These are phyloP conservation scores for Knoxdaviesia proteae DNA, from an alignment of 2,329 filamentous ascomycete genomes.

Conservation along the genomic window DNA sequence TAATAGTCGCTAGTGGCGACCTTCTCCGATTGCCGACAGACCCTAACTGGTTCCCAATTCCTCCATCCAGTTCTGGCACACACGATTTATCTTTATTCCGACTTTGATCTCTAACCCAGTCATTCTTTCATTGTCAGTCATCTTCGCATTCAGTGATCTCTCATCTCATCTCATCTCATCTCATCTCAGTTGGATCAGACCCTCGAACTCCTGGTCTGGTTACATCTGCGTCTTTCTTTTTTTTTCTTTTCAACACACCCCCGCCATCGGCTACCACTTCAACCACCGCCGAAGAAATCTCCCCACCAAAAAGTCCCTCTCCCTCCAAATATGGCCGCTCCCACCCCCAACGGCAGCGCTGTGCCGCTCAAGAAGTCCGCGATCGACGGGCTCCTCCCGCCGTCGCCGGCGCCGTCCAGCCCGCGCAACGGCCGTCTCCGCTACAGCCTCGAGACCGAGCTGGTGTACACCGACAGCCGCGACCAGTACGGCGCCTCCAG, in stretches of 20 bases:
- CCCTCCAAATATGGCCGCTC: constrained; percentile 10
- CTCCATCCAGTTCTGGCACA: no score
- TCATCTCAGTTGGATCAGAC: no score
- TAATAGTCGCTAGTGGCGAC: no score
- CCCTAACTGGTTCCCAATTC: no score
- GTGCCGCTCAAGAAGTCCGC: constrained; percentile 41
- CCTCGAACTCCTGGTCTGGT: neutral
- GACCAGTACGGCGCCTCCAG: constrained; percentile 96
- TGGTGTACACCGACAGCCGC: constrained; percentile 88
- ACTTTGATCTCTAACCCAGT: no score
- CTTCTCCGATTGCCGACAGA: no score
- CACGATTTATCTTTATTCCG: no score
- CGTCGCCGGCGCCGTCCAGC: constrained; percentile 82
- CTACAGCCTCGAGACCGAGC: constrained; percentile 85
- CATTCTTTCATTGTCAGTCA: no score
- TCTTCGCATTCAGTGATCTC: no score
- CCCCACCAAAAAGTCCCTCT: constrained; percentile 3
- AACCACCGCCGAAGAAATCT: neutral
- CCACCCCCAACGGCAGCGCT: constrained; percentile 12
- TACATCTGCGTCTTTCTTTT: neutral
- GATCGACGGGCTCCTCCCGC: constrained; percentile 68
- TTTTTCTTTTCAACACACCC: neutral
- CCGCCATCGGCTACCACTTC: neutral
- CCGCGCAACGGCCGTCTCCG: constrained; percentile 61
- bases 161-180: no score